Evolutionary conservation across 1,139 yeast species (phyloP).

Genomic region (Hansenula lynferdii): DNA sequence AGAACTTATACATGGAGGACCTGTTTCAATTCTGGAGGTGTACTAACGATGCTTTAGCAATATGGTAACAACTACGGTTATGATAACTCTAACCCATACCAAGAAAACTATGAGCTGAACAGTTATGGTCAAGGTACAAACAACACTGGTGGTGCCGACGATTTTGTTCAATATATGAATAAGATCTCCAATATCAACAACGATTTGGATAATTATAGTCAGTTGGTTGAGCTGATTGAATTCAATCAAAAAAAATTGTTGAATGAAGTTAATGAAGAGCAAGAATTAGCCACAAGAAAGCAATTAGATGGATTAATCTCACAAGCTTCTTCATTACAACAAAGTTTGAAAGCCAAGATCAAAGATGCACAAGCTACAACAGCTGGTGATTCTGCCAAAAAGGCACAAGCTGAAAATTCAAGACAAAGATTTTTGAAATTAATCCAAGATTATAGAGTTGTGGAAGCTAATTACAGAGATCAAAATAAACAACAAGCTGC

Average conservation of each 20-base stretch:
- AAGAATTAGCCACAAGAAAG: conserved; percentile 62
- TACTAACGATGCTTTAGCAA: background rate
- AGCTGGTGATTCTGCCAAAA: conserved; percentile 70
- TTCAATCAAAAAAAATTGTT: conserved; percentile 77
- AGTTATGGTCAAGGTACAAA: conserved; percentile 10
- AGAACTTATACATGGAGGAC: too few species aligned
- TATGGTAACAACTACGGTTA: conserved; percentile 16
- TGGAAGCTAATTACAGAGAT: conserved; percentile 84
- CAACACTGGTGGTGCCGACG: conserved; percentile 31
- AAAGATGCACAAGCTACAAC: conserved; percentile 73
- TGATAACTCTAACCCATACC: conserved; percentile 22
- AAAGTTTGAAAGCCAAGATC: conserved; percentile 68
- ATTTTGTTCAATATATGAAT: conserved; percentile 75
- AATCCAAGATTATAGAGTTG: conserved; percentile 81
- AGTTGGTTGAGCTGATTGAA: conserved; percentile 71
- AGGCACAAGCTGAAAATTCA: conserved; percentile 86
- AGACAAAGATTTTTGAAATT: conserved; percentile 81
- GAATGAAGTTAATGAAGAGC: conserved; percentile 82
- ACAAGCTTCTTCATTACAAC: conserved; percentile 78
- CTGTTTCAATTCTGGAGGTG: too few species aligned
- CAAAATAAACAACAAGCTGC: conserved; percentile 85
- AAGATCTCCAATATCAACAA: conserved; percentile 80
- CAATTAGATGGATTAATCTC: conserved; percentile 75
- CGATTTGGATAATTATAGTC: conserved; percentile 76
- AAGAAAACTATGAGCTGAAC: conserved; percentile 20